Percentiles rank a stretch among this genome's conserved stretches.
phyloP scores from a whole-genome alignment of 1,139 yeast genomes.

The Scheffersomyces illinoinensis region DNA sequence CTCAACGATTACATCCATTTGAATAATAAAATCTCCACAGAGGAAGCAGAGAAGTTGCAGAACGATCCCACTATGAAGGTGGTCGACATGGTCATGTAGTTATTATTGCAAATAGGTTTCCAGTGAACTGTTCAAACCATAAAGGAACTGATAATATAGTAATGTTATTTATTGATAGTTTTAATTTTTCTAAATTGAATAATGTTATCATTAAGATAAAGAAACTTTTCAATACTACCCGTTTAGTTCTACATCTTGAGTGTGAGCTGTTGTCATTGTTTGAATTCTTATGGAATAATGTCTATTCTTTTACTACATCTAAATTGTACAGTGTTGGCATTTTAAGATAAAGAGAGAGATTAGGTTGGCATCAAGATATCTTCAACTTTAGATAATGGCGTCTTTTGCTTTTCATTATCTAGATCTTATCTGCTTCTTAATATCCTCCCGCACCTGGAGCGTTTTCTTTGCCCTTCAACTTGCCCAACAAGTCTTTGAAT shows the following conservation, averaged over 20 bases:
- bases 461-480: slow-evolving; percentile 29
- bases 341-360: no score
- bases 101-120: neutral
- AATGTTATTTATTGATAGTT: neutral
- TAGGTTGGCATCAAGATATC: neutral
- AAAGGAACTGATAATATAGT: neutral
- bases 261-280: neutral
- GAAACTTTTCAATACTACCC: no score
- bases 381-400: neutral
- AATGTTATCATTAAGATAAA: neutral
- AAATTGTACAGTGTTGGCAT: neutral
- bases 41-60: slow-evolving; percentile 17
- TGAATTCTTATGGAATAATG: neutral
- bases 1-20: slow-evolving; percentile 33
- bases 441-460: slow-evolving; percentile 33
- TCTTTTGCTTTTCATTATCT: neutral
- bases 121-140: neutral
- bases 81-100: slow-evolving; percentile 23
- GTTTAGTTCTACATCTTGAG: neutral
- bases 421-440: slow-evolving; percentile 4
- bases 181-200: neutral
- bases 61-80: slow-evolving; percentile 19
- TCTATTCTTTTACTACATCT: neutral
- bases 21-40: slow-evolving; percentile 4
- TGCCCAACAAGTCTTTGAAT: slow-evolving; percentile 25